phyloP scores from a whole-genome alignment of 2,329 filamentous ascomycete genomes.

The Beauveria sp. region DNA sequence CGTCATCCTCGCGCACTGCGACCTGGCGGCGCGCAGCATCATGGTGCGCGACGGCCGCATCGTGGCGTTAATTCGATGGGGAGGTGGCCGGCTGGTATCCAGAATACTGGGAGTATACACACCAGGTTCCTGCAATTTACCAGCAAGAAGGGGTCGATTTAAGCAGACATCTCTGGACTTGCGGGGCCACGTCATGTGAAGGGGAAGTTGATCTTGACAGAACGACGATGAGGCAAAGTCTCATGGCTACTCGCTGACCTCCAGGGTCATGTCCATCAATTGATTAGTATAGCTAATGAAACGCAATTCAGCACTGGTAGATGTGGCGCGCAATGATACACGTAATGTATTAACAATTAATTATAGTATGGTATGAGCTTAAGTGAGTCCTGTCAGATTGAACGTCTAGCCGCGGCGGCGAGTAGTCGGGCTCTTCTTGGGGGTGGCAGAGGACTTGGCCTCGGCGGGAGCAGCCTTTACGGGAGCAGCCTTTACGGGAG shows the following conservation, averaged over 20 bases:
- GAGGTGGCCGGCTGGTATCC: conserved; percentile 37
- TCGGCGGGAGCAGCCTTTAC: conserved; percentile 17
- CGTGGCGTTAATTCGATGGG: conserved; percentile 37
- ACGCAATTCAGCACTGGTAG: neutral
- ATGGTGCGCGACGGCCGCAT: conserved; percentile 27
- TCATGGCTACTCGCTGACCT: too few species aligned
- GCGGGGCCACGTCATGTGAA: too few species aligned
- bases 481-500: conserved; percentile 19
- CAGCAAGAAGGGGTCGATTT: neutral
- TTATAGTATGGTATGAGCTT: neutral
- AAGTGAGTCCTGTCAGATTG: neutral
- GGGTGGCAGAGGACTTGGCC: conserved; percentile 22
- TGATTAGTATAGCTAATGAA: too few species aligned
- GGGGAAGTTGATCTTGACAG: too few species aligned
- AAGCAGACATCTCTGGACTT: too few species aligned
- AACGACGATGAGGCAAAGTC: too few species aligned
- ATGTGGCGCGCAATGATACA: neutral
- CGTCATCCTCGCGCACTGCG: conserved; percentile 37
- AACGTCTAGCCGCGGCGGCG: conserved; percentile 31
- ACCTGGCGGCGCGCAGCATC: conserved; percentile 36
- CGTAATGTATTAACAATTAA: neutral
- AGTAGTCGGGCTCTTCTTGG: conserved; percentile 36
- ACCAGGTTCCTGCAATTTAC: conserved; percentile 15
- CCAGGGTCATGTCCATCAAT: too few species aligned
- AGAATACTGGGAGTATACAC: conserved; percentile 25